These are phyloP conservation scores for Exsudoporus frostii DNA, from an alignment of 768 basidiomycete genomes.

Conservation along the genomic window DNA sequence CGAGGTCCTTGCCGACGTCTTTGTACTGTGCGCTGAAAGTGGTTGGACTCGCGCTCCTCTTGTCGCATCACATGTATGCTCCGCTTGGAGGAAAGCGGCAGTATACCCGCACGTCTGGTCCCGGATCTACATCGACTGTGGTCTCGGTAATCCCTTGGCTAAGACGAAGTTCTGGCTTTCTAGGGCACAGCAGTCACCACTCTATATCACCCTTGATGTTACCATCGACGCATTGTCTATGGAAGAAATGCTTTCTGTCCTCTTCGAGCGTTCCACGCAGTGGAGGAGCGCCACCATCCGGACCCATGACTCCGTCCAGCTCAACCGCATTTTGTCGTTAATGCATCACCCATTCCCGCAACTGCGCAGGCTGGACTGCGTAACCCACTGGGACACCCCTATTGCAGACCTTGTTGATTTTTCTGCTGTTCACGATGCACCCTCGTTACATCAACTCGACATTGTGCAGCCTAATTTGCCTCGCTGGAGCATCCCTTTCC, in stretches of 20 bases:
- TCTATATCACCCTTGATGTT: slow-evolving; percentile 45
- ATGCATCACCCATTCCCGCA: slow-evolving; percentile 37
- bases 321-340: slow-evolving; percentile 37
- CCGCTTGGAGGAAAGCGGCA: slow-evolving; percentile 55
- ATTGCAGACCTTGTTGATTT: slow-evolving; percentile 23
- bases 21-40: slow-evolving; percentile 47
- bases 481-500: slow-evolving; percentile 31
- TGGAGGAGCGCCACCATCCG: slow-evolving; percentile 46
- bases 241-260: slow-evolving; percentile 37
- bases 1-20: slow-evolving; percentile 53
- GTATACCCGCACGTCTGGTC: slow-evolving; percentile 56
- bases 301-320: slow-evolving; percentile 35
- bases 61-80: slow-evolving; percentile 55
- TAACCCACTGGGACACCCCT: slow-evolving; percentile 30
- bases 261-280: slow-evolving; percentile 37
- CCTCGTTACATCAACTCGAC: slow-evolving; percentile 33
- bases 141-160: slow-evolving; percentile 38
- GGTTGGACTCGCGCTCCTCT: slow-evolving; percentile 56
- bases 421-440: slow-evolving; percentile 33
- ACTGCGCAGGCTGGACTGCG: slow-evolving; percentile 34
- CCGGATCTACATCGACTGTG: slow-evolving; percentile 48
- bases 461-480: slow-evolving; percentile 38
- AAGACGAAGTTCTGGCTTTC: slow-evolving; percentile 51
- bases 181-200: slow-evolving; percentile 40
- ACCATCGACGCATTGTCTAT: slow-evolving; percentile 30